Percentiles rank a stretch among this genome's conserved stretches.
phyloP scores from a whole-genome alignment of 2,329 filamentous ascomycete genomes.

The Chrysosporium keratinophilum region DNA sequence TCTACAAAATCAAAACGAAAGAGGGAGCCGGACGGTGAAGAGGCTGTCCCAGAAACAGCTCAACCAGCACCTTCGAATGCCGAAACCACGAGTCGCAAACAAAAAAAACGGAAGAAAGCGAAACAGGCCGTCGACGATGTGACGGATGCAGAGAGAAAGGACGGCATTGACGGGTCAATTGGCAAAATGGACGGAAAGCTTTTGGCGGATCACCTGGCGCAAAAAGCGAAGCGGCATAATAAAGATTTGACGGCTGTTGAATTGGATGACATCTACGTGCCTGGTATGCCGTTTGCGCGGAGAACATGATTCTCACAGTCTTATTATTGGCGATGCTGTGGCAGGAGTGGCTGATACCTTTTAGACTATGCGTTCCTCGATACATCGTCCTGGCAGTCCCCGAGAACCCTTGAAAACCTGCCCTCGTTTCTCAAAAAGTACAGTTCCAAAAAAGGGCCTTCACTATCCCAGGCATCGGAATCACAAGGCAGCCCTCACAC shows the following conservation, averaged over 20 bases:
- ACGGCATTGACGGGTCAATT: slow-evolving; percentile 69
- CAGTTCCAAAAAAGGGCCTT: slow-evolving; percentile 45
- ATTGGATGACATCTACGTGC: slow-evolving; percentile 68
- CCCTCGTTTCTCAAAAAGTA: slow-evolving; percentile 64
- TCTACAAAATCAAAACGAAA: slow-evolving; percentile 7
- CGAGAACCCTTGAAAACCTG: slow-evolving; percentile 60
- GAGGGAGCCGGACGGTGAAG: slow-evolving; percentile 20
- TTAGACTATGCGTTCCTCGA: slow-evolving; percentile 66
- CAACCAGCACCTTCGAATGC: slow-evolving; percentile 11
- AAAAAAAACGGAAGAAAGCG: slow-evolving; percentile 19
- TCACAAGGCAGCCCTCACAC: slow-evolving; percentile 70
- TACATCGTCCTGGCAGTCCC: slow-evolving; percentile 61
- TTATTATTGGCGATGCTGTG: background rate
- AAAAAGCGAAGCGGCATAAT: slow-evolving; percentile 67
- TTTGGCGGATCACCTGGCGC: slow-evolving; percentile 74
- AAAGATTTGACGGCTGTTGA: slow-evolving; percentile 74
- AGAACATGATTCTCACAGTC: background rate
- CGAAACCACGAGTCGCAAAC: slow-evolving; percentile 15
- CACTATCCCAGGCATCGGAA: slow-evolving; percentile 55
- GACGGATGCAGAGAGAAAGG: slow-evolving; percentile 48
- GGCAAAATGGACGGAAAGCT: slow-evolving; percentile 72
- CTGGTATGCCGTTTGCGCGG: slow-evolving; percentile 45
- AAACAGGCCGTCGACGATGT: slow-evolving; percentile 22
- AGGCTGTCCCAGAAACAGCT: slow-evolving; percentile 23
- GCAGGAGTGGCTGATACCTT: background rate